Percentiles rank a stretch among this genome's conserved stretches.
phyloP scores from a whole-genome alignment of 176 grass and related monocot species.

The Areca catechu region DNA sequence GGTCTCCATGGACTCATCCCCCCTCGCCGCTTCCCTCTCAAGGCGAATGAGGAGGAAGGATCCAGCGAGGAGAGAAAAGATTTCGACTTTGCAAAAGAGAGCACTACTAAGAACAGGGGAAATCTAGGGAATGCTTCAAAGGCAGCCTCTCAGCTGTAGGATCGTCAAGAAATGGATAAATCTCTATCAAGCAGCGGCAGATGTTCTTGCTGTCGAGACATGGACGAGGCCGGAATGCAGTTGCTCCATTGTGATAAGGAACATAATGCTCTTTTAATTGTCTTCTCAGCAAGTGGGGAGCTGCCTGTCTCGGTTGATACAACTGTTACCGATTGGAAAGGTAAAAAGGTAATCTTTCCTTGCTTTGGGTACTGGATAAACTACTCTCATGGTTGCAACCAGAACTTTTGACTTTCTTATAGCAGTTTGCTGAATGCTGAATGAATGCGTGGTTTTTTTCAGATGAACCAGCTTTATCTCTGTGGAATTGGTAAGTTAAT shows the following conservation, averaged over 20 bases:
- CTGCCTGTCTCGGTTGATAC: not conserved
- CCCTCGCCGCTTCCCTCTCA: not conserved
- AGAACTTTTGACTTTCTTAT: no score
- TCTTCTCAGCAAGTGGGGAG: conserved; percentile 3
- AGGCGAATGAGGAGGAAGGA: conserved; percentile 6
- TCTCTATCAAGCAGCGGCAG: conserved; percentile 21
- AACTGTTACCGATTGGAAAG: no score
- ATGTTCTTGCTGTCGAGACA: conserved; percentile 20
- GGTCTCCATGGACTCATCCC: conserved; percentile 8
- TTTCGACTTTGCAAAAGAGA: conserved; percentile 6
- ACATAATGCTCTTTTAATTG: no score
- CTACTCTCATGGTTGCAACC: no score
- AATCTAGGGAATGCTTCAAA: conserved; percentile 2
- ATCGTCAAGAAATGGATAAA: conserved; percentile 12
- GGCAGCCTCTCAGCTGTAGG: conserved; percentile 1
- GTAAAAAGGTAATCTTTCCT: no score
- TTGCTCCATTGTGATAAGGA: not conserved
- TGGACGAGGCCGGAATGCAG: conserved; percentile 2
- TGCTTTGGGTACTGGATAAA: no score
- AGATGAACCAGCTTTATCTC: no score
- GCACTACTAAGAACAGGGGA: conserved; percentile 14
- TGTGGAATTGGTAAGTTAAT: no score
- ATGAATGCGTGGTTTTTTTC: no score
- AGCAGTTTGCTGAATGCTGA: no score
- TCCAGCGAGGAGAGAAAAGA: conserved; percentile 7